Evolutionary conservation across 2,329 filamentous ascomycete genomes (phyloP).

Genomic region (Pseudogymnoascus sp.): DNA sequence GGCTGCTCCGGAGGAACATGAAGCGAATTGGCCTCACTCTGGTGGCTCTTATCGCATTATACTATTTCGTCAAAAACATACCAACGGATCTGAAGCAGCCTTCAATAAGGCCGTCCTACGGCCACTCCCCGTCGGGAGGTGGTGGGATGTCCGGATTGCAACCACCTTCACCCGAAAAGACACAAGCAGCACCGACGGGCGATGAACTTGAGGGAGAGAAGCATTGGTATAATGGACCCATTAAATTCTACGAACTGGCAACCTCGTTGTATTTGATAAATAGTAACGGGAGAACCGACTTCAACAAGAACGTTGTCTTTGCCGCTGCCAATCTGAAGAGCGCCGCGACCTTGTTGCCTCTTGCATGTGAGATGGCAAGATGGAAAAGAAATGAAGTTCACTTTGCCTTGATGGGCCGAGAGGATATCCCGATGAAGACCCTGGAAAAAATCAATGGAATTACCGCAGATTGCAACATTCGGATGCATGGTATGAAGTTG

Average conservation of each 20-base stretch:
- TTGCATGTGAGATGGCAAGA: constrained; percentile 79
- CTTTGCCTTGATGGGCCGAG: constrained; percentile 69
- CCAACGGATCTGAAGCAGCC: constrained; percentile 40
- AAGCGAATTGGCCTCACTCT: constrained; percentile 45
- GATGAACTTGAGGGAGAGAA: constrained; percentile 23
- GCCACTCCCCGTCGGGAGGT: background rate
- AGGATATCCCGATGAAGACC: constrained; percentile 60
- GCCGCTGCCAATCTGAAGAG: constrained; percentile 68
- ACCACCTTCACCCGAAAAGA: constrained; percentile 10
- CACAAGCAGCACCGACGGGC: constrained; percentile 6
- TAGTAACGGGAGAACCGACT: constrained; percentile 42
- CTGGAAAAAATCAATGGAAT: constrained; percentile 74
- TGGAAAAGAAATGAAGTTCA: constrained; percentile 69
- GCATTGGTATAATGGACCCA: constrained; percentile 58
- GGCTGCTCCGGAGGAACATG: constrained; percentile 45
- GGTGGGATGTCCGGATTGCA: background rate
- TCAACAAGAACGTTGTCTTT: constrained; percentile 71
- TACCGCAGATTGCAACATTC: constrained; percentile 59
- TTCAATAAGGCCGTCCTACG: constrained; percentile 28
- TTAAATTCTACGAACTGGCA: constrained; percentile 61
- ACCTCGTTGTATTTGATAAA: constrained; percentile 54
- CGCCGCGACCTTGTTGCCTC: constrained; percentile 63
- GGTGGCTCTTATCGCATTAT: constrained; percentile 45
- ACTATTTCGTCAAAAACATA: constrained; percentile 59
- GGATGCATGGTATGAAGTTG: constrained; percentile 43